These are phyloP conservation scores for Sapria himalayana DNA, from an alignment of 345 rosid genomes.

Conservation along the genomic window DNA sequence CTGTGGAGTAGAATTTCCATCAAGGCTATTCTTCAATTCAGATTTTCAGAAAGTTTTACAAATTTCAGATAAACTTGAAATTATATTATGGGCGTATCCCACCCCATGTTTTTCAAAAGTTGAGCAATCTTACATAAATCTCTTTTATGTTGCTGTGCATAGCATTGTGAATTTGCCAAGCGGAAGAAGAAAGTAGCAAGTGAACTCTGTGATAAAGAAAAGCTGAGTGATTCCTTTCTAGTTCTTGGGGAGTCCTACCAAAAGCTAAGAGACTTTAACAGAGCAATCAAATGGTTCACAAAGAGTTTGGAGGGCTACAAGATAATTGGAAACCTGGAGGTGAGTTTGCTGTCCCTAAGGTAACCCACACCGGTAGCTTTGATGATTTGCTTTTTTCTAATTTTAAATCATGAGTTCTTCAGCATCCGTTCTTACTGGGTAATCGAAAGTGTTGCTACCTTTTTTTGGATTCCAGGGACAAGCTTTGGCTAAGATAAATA, in stretches of 20 bases:
- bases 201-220: slow-evolving; percentile 71
- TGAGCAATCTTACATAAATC: no score
- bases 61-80: no score
- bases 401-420: no score
- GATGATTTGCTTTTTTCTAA: slow-evolving; percentile 4
- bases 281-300: slow-evolving; percentile 57
- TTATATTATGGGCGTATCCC: no score
- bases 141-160: no score
- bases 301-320: slow-evolving; percentile 49
- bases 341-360: slow-evolving; percentile 13
- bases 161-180: slow-evolving; percentile 73
- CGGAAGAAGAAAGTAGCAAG: slow-evolving; percentile 49
- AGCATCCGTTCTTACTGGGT: no score
- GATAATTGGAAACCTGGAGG: slow-evolving; percentile 70
- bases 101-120: no score
- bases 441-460: no score
- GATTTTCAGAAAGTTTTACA: no score
- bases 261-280: slow-evolving; percentile 51
- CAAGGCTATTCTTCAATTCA: no score
- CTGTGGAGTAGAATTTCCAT: no score
- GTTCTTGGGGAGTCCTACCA: slow-evolving; percentile 73
- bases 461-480: slow-evolving; percentile 48
- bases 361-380: slow-evolving; percentile 3
- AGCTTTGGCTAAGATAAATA: slow-evolving; percentile 60
- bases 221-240: slow-evolving; percentile 53